phyloP scores from a whole-genome alignment of 306 rosid genomes.

The Ormosia emarginata region DNA sequence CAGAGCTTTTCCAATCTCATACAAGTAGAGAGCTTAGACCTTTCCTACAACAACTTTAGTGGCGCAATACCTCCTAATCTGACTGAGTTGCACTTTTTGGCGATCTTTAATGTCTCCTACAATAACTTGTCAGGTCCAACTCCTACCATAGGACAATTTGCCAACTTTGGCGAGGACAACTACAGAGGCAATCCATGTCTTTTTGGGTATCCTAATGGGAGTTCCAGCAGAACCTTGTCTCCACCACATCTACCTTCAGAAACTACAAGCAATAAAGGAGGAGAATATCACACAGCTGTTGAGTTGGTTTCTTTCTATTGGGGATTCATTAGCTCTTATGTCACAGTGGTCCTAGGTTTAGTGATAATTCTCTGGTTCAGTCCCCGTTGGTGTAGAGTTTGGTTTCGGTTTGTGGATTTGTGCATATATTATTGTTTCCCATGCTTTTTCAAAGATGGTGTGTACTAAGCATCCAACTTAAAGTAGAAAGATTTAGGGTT shows the following conservation, averaged over 20 bases:
- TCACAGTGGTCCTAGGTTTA: not conserved
- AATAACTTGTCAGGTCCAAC: not conserved
- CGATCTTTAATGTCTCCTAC: not conserved
- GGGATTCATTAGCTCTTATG: not conserved
- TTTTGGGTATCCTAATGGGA: not conserved
- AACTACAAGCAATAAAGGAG: not conserved
- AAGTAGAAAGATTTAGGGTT: not conserved
- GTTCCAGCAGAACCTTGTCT: not conserved
- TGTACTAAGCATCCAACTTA: not conserved
- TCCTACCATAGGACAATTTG: not conserved
- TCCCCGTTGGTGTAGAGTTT: not conserved
- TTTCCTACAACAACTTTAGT: constrained; percentile 2
- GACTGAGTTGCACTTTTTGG: not conserved
- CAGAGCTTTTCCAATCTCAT: not conserved
- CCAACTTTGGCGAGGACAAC: not conserved
- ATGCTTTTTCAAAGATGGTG: not conserved
- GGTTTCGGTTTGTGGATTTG: not conserved
- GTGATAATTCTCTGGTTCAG: not conserved
- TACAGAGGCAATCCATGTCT: not conserved
- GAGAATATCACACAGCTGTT: not conserved
- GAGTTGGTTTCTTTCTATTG: not conserved
- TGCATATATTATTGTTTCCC: not conserved
- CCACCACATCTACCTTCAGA: not conserved
- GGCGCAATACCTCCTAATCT: not conserved
- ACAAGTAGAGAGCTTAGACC: not conserved